These are phyloP conservation scores for Stephanodiscus minutulus DNA, from an alignment of 108 stramenopile species.

Conservation along the genomic window DNA sequence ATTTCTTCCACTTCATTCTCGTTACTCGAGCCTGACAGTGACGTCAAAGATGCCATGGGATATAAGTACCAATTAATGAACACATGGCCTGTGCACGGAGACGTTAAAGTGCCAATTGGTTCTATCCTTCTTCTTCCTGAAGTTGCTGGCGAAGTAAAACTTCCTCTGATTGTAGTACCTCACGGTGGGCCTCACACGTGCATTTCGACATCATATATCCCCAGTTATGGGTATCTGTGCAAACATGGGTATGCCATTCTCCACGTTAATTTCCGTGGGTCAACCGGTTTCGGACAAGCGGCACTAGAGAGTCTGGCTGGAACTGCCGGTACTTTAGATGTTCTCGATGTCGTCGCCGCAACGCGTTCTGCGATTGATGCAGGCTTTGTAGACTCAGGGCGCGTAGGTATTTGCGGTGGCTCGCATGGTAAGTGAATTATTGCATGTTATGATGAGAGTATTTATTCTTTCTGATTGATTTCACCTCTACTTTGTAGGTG, in stretches of 20 bases:
- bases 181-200: constrained; percentile 81
- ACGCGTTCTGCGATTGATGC: constrained; percentile 50
- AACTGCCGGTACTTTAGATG: constrained; percentile 67
- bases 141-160: constrained; percentile 40
- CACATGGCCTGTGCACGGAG: constrained; percentile 48
- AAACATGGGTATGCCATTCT: constrained; percentile 74
- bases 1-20: constrained; percentile 59
- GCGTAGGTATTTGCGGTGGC: constrained; percentile 85
- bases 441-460: neutral
- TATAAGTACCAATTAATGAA: constrained; percentile 49
- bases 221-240: constrained; percentile 68
- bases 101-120: constrained; percentile 52
- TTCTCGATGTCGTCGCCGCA: constrained; percentile 74
- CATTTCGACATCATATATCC: constrained; percentile 61
- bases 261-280: constrained; percentile 88
- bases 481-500: constrained; percentile 44
- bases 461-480: neutral
- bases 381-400: constrained; percentile 47
- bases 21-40: constrained; percentile 1
- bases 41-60: constrained; percentile 25
- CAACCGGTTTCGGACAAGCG: constrained; percentile 79
- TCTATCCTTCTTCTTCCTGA: constrained; percentile 60
- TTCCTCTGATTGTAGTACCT: constrained; percentile 77
- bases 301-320: constrained; percentile 71
- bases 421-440: constrained; percentile 74